phyloP scores from a whole-genome alignment of 164 flowering plant species.

The Houttuynia cordata region DNA sequence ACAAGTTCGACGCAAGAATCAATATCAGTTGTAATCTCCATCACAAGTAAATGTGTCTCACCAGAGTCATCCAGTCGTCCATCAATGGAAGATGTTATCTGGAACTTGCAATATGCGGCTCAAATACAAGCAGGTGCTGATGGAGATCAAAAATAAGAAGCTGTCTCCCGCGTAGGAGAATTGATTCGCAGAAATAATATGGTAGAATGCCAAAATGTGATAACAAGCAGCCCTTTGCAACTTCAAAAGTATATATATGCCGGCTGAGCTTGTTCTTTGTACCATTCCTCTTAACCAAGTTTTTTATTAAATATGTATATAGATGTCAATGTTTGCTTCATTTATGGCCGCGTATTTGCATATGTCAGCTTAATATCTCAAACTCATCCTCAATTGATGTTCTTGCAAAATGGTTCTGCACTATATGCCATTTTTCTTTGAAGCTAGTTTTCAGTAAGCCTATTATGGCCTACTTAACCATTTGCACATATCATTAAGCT shows the following conservation, averaged over 20 bases:
- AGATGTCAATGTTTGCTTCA: background rate
- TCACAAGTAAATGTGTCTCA: conserved; percentile 75
- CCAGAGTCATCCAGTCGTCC: conserved; percentile 57
- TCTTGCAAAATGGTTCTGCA: no score
- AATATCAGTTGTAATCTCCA: conserved; percentile 56
- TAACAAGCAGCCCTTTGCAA: background rate
- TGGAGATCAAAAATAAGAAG: conserved; percentile 62
- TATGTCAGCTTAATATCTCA: no score
- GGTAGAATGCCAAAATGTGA: background rate
- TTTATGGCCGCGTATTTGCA: no score
- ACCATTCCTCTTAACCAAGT: no score
- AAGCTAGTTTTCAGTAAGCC: no score
- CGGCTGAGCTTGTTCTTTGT: background rate
- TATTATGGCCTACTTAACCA: no score
- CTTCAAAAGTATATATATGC: background rate
- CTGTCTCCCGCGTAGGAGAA: conserved; percentile 12
- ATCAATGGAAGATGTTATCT: conserved; percentile 90
- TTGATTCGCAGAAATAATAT: background rate
- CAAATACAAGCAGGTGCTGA: conserved; percentile 85
- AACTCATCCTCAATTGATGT: no score
- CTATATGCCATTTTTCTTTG: no score
- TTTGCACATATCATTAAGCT: no score
- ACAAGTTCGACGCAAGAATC: conserved; percentile 71
- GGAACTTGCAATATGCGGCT: conserved; percentile 95
- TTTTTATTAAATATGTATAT: background rate